Evolutionary conservation across 2,329 filamentous ascomycete genomes (phyloP).

Genomic region (Fusarium haematococcum): DNA sequence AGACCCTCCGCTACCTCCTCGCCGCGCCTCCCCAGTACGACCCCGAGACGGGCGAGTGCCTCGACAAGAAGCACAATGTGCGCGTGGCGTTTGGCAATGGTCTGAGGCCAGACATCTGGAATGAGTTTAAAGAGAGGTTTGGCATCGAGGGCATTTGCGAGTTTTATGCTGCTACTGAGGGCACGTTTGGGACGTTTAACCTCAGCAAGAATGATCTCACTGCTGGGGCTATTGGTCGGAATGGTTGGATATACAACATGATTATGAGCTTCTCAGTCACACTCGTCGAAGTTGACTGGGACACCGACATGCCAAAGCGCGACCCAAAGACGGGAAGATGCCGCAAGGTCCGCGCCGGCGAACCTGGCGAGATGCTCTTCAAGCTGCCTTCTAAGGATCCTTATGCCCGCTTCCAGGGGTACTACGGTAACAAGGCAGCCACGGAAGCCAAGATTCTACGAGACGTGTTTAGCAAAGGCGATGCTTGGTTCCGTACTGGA

Average conservation of each 20-base stretch:
- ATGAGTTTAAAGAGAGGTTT: slow-evolving; percentile 84
- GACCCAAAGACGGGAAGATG: slow-evolving; percentile 78
- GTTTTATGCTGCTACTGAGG: slow-evolving; percentile 86
- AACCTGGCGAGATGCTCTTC: slow-evolving; percentile 82
- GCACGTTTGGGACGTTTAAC: slow-evolving; percentile 77
- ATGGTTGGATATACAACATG: slow-evolving; percentile 70
- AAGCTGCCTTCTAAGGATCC: slow-evolving; percentile 75
- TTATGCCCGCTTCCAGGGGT: slow-evolving; percentile 79
- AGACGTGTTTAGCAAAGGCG: slow-evolving; percentile 78
- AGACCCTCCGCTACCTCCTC: slow-evolving; percentile 86
- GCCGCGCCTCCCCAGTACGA: slow-evolving; percentile 73
- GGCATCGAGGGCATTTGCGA: slow-evolving; percentile 79
- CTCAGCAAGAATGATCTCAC: slow-evolving; percentile 77
- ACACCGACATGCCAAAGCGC: slow-evolving; percentile 75
- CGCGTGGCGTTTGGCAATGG: slow-evolving; percentile 86
- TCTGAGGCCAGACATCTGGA: slow-evolving; percentile 87
- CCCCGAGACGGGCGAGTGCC: slow-evolving; percentile 70
- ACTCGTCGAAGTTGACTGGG: slow-evolving; percentile 78
- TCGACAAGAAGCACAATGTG: slow-evolving; percentile 81
- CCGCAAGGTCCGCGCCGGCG: slow-evolving; percentile 65
- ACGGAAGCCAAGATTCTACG: slow-evolving; percentile 80
- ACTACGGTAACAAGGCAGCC: slow-evolving; percentile 79
- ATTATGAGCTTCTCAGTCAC: slow-evolving; percentile 64
- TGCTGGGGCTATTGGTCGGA: slow-evolving; percentile 82
- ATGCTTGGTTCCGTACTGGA: slow-evolving; percentile 87